phyloP scores from a whole-genome alignment of 2,329 filamentous ascomycete species.

The Pleomassaria siparia region DNA sequence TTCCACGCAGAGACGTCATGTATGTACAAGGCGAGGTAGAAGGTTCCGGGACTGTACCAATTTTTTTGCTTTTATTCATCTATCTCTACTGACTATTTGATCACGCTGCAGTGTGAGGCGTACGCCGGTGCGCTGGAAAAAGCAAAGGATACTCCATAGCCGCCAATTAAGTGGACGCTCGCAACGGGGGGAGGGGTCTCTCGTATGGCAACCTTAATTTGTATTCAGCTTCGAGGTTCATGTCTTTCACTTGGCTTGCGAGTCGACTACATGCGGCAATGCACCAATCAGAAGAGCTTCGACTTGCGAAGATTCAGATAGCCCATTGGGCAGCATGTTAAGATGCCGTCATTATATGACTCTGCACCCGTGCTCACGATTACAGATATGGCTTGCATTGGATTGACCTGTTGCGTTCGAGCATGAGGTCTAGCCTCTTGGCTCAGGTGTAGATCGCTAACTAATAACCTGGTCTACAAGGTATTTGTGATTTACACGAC shows the following conservation, averaged over 20 bases:
- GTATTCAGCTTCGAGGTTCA: neutral
- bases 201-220: neutral
- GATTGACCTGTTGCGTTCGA: neutral
- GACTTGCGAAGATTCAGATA: neutral
- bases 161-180: constrained; percentile 8
- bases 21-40: neutral
- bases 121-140: constrained; percentile 1
- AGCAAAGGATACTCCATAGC: constrained; percentile 2
- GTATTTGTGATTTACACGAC: neutral
- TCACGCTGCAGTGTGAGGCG: neutral
- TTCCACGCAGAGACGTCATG: neutral
- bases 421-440: neutral
- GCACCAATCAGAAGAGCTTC: neutral
- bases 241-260: neutral
- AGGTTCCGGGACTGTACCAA: neutral
- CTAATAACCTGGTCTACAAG: neutral
- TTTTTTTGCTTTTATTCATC: neutral
- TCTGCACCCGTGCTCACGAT: neutral
- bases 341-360: neutral
- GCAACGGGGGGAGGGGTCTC: constrained; percentile 9
- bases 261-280: neutral
- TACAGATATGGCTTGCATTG: neutral
- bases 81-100: too few species aligned
- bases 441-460: neutral
- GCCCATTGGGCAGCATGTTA: neutral